Evolutionary conservation across 2,329 filamentous ascomycete genomes (phyloP).

Genomic region (Fusarium aywerte): DNA sequence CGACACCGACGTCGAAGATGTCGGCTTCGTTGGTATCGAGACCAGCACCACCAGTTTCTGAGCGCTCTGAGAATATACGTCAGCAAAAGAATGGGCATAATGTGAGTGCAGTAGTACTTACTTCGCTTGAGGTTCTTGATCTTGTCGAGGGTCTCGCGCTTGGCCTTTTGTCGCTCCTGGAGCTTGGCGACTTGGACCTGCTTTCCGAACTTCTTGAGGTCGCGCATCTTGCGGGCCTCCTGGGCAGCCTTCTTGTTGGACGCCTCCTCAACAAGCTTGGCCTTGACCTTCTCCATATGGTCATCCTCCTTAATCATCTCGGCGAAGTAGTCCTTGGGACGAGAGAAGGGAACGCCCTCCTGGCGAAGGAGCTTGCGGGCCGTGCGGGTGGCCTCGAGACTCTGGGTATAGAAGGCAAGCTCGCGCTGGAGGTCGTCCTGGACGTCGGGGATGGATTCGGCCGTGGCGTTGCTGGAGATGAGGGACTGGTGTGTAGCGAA

Average conservation of each 20-base stretch:
- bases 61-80: slow-evolving; percentile 74
- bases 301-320: slow-evolving; percentile 99
- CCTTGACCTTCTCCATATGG: slow-evolving; percentile 97
- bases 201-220: slow-evolving; percentile 99
- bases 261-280: slow-evolving; percentile 91
- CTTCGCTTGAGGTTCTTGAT: slow-evolving; percentile 95
- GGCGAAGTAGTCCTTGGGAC: slow-evolving; percentile 95
- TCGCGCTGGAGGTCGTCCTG: slow-evolving; percentile 94
- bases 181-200: slow-evolving; percentile 96
- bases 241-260: slow-evolving; percentile 90
- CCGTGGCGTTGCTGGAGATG: slow-evolving; percentile 72
- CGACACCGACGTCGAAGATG: slow-evolving; percentile 90
- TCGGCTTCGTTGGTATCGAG: slow-evolving; percentile 81
- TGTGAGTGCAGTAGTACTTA: slow-evolving; percentile 60
- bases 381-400: slow-evolving; percentile 78
- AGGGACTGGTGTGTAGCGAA: slow-evolving; percentile 88
- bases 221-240: slow-evolving; percentile 90
- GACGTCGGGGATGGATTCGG: slow-evolving; percentile 77
- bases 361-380: slow-evolving; percentile 80
- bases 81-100: slow-evolving; percentile 35
- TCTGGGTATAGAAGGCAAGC: slow-evolving; percentile 91
- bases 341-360: slow-evolving; percentile 85
- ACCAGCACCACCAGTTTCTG: slow-evolving; percentile 70
- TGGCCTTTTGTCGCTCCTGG: slow-evolving; percentile 92
- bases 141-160: slow-evolving; percentile 93